These are phyloP conservation scores for Anisogramma anomala DNA, from an alignment of 2,329 filamentous ascomycete genomes.

Conservation along the genomic window DNA sequence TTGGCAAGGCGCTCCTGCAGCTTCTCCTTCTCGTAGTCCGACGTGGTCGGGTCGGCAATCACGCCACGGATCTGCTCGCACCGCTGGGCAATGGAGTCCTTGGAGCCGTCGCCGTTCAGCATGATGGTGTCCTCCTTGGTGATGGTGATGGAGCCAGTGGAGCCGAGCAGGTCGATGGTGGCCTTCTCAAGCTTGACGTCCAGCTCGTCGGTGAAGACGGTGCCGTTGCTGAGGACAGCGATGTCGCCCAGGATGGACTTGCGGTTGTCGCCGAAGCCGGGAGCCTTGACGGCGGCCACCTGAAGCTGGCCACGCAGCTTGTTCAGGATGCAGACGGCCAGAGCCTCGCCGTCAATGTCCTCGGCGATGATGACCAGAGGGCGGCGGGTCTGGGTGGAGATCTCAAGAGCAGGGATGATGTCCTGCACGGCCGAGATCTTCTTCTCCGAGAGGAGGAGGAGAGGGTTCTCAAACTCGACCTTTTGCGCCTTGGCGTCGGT, in stretches of 20 bases:
- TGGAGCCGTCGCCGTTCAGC: constrained; percentile 90
- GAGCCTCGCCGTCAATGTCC: constrained; percentile 96
- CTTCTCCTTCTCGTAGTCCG: constrained; percentile 99
- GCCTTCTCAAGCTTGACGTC: constrained; percentile 99
- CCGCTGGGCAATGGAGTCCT: constrained; percentile 85
- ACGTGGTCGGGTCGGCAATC: constrained; percentile 85
- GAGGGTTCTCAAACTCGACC: constrained; percentile 98
- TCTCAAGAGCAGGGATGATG: constrained; percentile 95
- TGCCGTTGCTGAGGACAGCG: constrained; percentile 89
- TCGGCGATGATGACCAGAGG: constrained; percentile 97
- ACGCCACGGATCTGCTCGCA: constrained; percentile 99
- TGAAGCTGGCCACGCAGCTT: constrained; percentile 99
- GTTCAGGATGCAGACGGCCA: constrained; percentile 98
- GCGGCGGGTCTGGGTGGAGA: constrained; percentile 86
- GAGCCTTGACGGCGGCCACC: constrained; percentile 96
- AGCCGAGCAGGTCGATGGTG: constrained; percentile 89
- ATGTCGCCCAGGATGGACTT: constrained; percentile 98
- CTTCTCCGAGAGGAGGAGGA: constrained; percentile 98
- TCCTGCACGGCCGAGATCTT: constrained; percentile 99
- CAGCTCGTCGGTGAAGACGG: constrained; percentile 95
- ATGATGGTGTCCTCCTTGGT: constrained; percentile 99
- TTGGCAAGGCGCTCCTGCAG: constrained; percentile 99
- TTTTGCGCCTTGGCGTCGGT: constrained; percentile 98
- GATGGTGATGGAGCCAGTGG: constrained; percentile 96
- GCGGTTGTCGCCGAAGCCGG: constrained; percentile 98